Evolutionary conservation across 2,329 filamentous ascomycete genomes (phyloP).

Genomic region (Pseudomassariella vexata): DNA sequence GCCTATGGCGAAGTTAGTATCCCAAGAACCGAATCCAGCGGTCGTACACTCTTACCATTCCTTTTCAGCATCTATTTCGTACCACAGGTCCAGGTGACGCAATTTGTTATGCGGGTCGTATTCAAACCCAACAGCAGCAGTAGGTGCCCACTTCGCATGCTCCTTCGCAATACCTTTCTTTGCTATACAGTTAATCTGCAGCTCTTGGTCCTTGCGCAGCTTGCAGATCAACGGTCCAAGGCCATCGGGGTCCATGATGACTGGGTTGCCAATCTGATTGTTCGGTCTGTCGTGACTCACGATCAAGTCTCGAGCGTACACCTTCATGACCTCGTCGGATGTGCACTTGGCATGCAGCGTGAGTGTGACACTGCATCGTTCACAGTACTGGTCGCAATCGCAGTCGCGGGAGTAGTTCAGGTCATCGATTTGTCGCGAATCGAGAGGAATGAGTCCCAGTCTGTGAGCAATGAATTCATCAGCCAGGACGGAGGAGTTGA

Average conservation of each 20-base stretch:
- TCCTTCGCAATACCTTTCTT: constrained; percentile 99
- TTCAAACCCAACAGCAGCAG: constrained; percentile 88
- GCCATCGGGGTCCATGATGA: constrained; percentile 77
- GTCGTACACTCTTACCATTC: constrained; percentile 65
- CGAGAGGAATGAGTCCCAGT: constrained; percentile 82
- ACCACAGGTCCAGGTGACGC: constrained; percentile 89
- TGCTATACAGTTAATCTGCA: constrained; percentile 85
- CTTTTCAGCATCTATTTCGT: constrained; percentile 72
- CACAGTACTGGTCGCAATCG: constrained; percentile 93
- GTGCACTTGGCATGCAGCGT: constrained; percentile 82
- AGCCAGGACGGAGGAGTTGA: constrained; percentile 90
- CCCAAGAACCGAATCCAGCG: background rate
- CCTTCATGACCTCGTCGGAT: constrained; percentile 82
- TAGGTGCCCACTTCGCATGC: constrained; percentile 96
- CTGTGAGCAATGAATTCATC: constrained; percentile 95
- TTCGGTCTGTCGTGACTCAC: constrained; percentile 66
- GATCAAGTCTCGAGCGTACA: constrained; percentile 85
- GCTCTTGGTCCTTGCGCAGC: constrained; percentile 80
- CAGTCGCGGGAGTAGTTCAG: constrained; percentile 89
- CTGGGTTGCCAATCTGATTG: constrained; percentile 69
- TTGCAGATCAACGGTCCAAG: constrained; percentile 85
- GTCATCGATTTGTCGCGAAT: constrained; percentile 75
- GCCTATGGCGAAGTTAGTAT: constrained; percentile 51
- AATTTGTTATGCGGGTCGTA: constrained; percentile 98
- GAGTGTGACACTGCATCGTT: constrained; percentile 81